These are phyloP conservation scores for Ganoderma resinaceum DNA, from an alignment of 1,284 basidiomycete species.

Conservation along the genomic window DNA sequence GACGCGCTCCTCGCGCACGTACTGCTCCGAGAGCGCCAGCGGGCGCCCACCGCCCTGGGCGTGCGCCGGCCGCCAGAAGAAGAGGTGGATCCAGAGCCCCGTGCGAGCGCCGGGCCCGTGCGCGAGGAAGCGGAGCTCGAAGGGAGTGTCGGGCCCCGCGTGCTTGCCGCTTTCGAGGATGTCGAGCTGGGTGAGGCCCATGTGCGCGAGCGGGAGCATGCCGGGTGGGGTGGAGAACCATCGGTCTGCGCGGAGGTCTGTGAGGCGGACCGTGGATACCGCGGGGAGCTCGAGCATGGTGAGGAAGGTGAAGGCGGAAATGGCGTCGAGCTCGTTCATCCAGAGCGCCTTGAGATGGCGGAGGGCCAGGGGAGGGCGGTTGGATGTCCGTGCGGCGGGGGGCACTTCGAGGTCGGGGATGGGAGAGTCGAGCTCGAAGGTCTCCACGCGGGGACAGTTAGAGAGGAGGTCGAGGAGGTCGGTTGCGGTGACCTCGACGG, in stretches of 20 bases:
- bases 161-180: neutral
- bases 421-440: neutral
- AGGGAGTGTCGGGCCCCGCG: neutral
- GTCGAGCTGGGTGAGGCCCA: neutral
- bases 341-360: neutral
- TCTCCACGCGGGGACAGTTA: neutral
- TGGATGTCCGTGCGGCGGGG: neutral
- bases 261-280: neutral
- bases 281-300: neutral
- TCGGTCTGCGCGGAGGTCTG: neutral
- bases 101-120: neutral
- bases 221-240: neutral
- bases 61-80: neutral
- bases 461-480: neutral
- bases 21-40: neutral
- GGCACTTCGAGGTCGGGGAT: neutral
- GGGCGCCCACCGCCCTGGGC: too few relatives aligned
- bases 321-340: neutral
- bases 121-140: neutral
- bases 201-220: neutral
- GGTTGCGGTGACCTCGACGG: neutral
- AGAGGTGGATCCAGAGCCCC: neutral
- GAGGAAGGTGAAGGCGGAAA: neutral
- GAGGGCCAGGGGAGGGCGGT: neutral
- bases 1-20: neutral